Conservation (phyloP, 202 grass and related monocot species). For the Alloteropsis angusta region DNA sequence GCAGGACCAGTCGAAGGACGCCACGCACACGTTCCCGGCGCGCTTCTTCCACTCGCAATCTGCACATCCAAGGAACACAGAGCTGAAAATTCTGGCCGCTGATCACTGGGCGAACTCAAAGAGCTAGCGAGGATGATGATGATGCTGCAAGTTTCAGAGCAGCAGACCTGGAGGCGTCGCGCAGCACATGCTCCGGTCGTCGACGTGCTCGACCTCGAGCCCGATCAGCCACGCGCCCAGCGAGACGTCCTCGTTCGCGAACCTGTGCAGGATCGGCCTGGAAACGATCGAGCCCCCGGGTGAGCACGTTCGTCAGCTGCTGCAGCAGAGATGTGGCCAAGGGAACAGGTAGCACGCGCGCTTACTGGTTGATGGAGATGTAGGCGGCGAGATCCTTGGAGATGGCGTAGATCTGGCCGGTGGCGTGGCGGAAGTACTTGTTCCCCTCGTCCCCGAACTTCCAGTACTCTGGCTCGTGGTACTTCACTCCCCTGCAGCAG, state of each 20-base stretch:
- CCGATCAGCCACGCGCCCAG: slow-evolving; percentile 84
- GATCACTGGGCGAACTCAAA: neutral
- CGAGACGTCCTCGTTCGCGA: slow-evolving; percentile 89
- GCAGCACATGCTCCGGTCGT: slow-evolving; percentile 91
- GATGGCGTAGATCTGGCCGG: slow-evolving; percentile 89
- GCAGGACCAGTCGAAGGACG: slow-evolving; percentile 84
- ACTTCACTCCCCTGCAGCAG: slow-evolving; percentile 61
- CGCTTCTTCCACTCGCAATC: slow-evolving; percentile 87
- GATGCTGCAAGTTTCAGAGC: neutral
- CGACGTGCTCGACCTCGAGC: slow-evolving; percentile 83
- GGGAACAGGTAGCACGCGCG: neutral
- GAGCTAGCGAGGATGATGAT: no score
- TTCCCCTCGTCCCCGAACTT: slow-evolving; percentile 92
- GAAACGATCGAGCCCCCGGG: neutral
- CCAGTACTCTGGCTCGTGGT: slow-evolving; percentile 96
- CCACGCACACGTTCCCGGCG: slow-evolving; percentile 66
- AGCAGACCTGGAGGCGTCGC: slow-evolving; percentile 79
- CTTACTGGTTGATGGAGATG: slow-evolving; percentile 84
- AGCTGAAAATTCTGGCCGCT: neutral
- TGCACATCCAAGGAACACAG: neutral
- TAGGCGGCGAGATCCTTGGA: slow-evolving; percentile 90
- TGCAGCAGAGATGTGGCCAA: neutral
- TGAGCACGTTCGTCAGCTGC: neutral
- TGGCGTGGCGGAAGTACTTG: slow-evolving; percentile 91
- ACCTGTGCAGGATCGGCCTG: slow-evolving; percentile 82